Conservation (phyloP, 352 stramenopile genomes). For the Detonula confervacea region DNA sequence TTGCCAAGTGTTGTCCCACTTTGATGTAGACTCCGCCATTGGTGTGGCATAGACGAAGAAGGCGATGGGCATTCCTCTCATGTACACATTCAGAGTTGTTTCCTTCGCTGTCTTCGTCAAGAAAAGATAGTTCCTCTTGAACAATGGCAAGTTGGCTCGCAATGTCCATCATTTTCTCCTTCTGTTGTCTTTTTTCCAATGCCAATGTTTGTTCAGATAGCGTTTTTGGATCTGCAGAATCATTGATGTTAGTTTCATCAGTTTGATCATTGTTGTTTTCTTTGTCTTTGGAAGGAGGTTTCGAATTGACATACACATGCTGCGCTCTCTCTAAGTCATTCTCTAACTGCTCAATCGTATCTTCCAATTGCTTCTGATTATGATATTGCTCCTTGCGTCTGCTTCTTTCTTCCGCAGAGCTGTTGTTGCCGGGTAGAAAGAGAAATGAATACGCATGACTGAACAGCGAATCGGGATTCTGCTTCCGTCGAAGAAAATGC, state of each 20-base stretch:
- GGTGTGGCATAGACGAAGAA: slow-evolving; percentile 90
- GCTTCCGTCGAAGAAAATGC: slow-evolving; percentile 30
- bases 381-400: slow-evolving; percentile 27
- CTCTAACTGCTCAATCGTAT: slow-evolving; percentile 49
- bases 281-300: neutral
- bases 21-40: slow-evolving; percentile 98
- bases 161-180: slow-evolving; percentile 65
- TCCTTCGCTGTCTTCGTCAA: slow-evolving; percentile 18
- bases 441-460: slow-evolving; percentile 22
- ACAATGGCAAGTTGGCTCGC: slow-evolving; percentile 58
- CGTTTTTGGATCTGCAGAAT: slow-evolving; percentile 1
- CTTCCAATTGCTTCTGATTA: slow-evolving; percentile 48
- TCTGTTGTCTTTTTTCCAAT: slow-evolving; percentile 57
- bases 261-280: neutral
- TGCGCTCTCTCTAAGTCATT: slow-evolving; percentile 69
- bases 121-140: slow-evolving; percentile 52
- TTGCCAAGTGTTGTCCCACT: slow-evolving; percentile 95
- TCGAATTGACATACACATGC: slow-evolving; percentile 56
- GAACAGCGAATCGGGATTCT: slow-evolving; percentile 26
- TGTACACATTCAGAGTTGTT: slow-evolving; percentile 44
- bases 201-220: slow-evolving; percentile 35
- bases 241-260: slow-evolving; percentile 10
- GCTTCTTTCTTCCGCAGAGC: slow-evolving; percentile 5
- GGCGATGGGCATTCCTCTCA: slow-evolving; percentile 83
- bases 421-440: slow-evolving; percentile 15